phyloP scores from a whole-genome alignment of 2,329 filamentous ascomycete genomes.

The Paecilomyces sp. region DNA sequence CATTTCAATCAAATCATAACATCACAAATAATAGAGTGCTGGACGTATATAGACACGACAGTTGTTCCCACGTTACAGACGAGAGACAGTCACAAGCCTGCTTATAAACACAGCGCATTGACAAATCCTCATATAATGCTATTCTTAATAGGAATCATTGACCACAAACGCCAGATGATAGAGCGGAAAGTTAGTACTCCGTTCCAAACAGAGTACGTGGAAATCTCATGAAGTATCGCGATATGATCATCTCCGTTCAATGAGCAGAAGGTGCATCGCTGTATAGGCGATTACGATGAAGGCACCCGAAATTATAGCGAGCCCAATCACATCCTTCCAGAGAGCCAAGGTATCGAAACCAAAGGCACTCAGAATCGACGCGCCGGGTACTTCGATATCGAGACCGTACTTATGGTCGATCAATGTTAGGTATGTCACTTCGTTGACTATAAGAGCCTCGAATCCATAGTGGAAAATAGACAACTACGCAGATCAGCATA shows the following conservation, averaged over 20 bases:
- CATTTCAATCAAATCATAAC: neutral
- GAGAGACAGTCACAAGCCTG: neutral
- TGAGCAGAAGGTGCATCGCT: constrained; percentile 87
- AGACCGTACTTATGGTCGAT: constrained; percentile 93
- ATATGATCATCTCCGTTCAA: constrained; percentile 70
- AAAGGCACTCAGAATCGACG: constrained; percentile 88
- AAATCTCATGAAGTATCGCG: constrained; percentile 2
- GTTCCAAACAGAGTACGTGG: neutral
- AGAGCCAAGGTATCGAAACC: constrained; percentile 84
- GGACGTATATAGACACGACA: neutral
- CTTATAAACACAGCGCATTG: neutral
- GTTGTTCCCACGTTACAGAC: neutral
- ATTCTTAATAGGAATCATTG: neutral
- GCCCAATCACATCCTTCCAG: constrained; percentile 74
- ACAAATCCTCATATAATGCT: neutral
- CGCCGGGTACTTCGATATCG: constrained; percentile 91
- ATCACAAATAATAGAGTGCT: neutral
- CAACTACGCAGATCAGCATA: constrained; percentile 40
- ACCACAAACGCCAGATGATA: neutral
- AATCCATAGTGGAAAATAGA: constrained; percentile 99
- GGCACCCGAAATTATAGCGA: constrained; percentile 71
- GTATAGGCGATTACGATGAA: constrained; percentile 85
- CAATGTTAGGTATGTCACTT: constrained; percentile 82
- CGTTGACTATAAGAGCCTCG: constrained; percentile 93
- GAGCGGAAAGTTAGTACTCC: neutral